Conservation (phyloP, 176 grass and related monocot species). For the Oryza rufipogon region DNA sequence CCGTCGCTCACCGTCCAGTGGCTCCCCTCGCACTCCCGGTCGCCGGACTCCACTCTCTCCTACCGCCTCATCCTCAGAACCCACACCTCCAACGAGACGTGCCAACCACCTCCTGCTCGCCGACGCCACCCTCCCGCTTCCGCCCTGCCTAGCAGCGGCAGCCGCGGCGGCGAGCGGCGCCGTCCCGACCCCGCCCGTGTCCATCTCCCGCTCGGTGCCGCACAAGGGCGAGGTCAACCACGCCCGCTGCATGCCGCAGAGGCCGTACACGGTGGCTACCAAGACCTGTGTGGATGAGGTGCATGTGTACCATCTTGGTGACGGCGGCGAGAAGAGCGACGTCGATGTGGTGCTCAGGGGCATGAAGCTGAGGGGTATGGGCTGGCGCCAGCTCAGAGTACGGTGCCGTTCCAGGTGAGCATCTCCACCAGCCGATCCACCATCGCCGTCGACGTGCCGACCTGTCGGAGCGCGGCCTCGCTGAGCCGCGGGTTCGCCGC, state of each 20-base stretch:
- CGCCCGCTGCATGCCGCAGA: slow-evolving; percentile 84
- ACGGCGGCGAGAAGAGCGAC: slow-evolving; percentile 38
- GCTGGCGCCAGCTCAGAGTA: slow-evolving; percentile 26
- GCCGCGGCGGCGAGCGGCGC: not conserved
- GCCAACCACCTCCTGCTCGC: slow-evolving; percentile 71
- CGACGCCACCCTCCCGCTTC: slow-evolving; percentile 61
- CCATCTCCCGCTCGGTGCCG: slow-evolving; percentile 48
- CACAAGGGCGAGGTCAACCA: slow-evolving; percentile 92
- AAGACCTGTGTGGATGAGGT: slow-evolving; percentile 80
- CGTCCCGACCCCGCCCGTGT: slow-evolving; percentile 49
- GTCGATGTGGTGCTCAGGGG: slow-evolving; percentile 64
- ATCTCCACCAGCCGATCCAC: no score
- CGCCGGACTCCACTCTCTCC: slow-evolving; percentile 21
- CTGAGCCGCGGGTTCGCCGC: no score
- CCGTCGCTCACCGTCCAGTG: slow-evolving; percentile 92
- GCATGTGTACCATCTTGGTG: slow-evolving; percentile 69
- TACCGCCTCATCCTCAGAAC: slow-evolving; percentile 73
- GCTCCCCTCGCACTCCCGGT: slow-evolving; percentile 45
- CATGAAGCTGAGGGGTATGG: slow-evolving; percentile 87
- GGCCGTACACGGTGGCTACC: slow-evolving; percentile 63
- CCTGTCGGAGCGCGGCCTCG: no score
- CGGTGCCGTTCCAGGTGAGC: no score
- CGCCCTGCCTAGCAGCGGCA: slow-evolving; percentile 37
- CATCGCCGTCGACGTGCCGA: no score
- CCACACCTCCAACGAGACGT: slow-evolving; percentile 61